Percentiles rank a stretch among this genome's conserved stretches.
Conservation (phyloP, 108 stramenopile species). For the Cyclostephanos invisitatus region DNA sequence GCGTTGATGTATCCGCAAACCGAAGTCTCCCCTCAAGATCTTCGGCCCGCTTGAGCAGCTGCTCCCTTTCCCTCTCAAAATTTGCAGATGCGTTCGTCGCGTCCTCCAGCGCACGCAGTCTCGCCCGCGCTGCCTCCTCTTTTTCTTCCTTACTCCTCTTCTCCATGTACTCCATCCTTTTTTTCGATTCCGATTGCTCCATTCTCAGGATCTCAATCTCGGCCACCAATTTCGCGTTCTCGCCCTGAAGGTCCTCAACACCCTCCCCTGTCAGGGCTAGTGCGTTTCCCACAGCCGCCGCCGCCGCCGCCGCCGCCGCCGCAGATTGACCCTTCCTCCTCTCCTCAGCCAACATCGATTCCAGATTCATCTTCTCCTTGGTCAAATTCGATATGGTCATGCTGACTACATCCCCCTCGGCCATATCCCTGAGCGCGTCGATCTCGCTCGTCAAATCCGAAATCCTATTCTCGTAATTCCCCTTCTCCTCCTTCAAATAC, state of each 20-base stretch:
- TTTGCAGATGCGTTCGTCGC: not conserved
- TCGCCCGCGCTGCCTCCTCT: constrained; percentile 17
- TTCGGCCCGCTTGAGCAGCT: constrained; percentile 1
- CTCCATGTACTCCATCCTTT: constrained; percentile 6
- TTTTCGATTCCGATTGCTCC: constrained; percentile 7
- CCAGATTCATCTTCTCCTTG: constrained; percentile 37
- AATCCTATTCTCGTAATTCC: constrained; percentile 9
- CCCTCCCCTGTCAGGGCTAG: no score
- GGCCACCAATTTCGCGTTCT: not conserved
- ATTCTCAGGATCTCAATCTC: not conserved
- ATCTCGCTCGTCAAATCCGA: constrained; percentile 13
- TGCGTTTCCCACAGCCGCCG: no score
- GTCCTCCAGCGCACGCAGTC: not conserved
- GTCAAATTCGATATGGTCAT: constrained; percentile 32
- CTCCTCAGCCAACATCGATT: constrained; percentile 3
- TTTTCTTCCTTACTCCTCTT: constrained; percentile 5
- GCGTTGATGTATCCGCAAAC: not conserved
- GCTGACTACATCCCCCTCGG: constrained; percentile 24
- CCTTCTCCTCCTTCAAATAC: constrained; percentile 44
- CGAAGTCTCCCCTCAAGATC: not conserved
- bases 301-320: not conserved
- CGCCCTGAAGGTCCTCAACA: not conserved
- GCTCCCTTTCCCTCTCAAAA: not conserved
- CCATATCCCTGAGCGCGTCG: not conserved
- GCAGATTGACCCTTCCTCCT: not conserved